Evolutionary conservation across 1,284 basidiomycete genomes (phyloP).

Genomic region (Boletellus deceptivus): DNA sequence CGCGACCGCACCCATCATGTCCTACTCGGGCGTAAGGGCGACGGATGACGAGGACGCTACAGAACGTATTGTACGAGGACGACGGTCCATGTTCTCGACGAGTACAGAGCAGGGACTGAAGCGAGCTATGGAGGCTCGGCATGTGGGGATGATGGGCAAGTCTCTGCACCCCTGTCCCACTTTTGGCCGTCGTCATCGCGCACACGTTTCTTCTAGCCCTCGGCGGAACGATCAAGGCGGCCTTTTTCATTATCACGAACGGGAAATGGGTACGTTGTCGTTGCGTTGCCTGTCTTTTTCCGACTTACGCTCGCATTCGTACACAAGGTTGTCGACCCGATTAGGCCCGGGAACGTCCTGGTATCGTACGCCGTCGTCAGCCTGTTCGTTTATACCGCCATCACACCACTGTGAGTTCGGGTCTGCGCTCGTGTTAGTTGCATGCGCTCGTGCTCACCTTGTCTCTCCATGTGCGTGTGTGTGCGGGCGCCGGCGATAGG

Average conservation of each 20-base stretch:
- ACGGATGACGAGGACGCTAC: conserved; percentile 1
- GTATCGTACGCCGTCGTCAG: conserved; percentile 50
- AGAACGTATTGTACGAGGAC: not conserved
- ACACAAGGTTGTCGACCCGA: conserved; percentile 38
- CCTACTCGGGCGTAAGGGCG: conserved; percentile 1
- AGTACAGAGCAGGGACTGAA: conserved; percentile 30
- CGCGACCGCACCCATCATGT: not conserved
- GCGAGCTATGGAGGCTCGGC: conserved; percentile 40
- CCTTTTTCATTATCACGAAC: too few relatives aligned
- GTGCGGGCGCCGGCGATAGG: conserved; percentile 17
- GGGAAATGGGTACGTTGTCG: too few relatives aligned
- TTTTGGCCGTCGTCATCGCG: not conserved
- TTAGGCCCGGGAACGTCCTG: conserved; percentile 50
- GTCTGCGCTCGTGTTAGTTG: too few relatives aligned
- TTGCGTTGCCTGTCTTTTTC: too few relatives aligned
- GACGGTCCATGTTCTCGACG: conserved; percentile 9
- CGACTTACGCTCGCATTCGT: too few relatives aligned
- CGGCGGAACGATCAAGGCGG: conserved; percentile 46
- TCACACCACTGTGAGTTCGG: conserved; percentile 46
- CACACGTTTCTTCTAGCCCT: conserved; percentile 32
- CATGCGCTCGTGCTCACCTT: too few relatives aligned
- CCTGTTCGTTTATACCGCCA: conserved; percentile 53
- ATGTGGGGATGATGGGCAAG: conserved; percentile 44
- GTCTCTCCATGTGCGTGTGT: too few relatives aligned
- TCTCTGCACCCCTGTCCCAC: not conserved